These are phyloP conservation scores for Rostrohypoxylon terebratum DNA, from an alignment of 495 filamentous ascomycete genomes.

Conservation along the genomic window DNA sequence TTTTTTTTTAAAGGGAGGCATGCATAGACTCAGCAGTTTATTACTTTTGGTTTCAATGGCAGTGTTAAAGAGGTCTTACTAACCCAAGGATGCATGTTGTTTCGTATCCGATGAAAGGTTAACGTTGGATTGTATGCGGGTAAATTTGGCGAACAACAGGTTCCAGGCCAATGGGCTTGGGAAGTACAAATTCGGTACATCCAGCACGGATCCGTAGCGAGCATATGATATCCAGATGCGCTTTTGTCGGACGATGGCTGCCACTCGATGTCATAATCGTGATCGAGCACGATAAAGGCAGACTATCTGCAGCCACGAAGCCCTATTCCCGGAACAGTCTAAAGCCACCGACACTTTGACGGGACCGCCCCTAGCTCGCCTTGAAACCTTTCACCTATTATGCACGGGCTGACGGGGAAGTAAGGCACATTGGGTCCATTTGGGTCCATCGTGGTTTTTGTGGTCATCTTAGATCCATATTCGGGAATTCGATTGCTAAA, in stretches of 20 bases:
- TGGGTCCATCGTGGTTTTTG: not conserved
- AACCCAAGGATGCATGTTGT: slow-evolving; percentile 20
- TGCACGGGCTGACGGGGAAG: too few relatives aligned
- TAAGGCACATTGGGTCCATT: slow-evolving; percentile 2
- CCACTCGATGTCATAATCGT: slow-evolving; percentile 25
- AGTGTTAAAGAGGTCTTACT: slow-evolving; percentile 26
- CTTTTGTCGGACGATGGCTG: slow-evolving; percentile 40
- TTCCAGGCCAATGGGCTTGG: slow-evolving; percentile 12
- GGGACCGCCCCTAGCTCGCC: not conserved
- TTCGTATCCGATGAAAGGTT: slow-evolving; percentile 33
- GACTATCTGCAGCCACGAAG: slow-evolving; percentile 23
- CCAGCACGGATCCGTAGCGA: slow-evolving; percentile 10
- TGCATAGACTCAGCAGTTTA: not conserved
- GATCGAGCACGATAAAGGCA: slow-evolving; percentile 44
- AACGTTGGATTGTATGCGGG: slow-evolving; percentile 16
- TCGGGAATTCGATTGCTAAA: slow-evolving; percentile 29
- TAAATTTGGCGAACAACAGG: slow-evolving; percentile 17
- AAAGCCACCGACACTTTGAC: slow-evolving; percentile 18
- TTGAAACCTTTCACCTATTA: too few relatives aligned
- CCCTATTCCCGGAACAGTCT: slow-evolving; percentile 26
- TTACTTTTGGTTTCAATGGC: slow-evolving; percentile 6
- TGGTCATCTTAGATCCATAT: slow-evolving; percentile 12
- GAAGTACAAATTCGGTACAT: not conserved
- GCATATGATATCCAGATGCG: slow-evolving; percentile 23
- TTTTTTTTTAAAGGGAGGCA: not conserved